Conservation (phyloP, 2,329 filamentous ascomycete species). For the Aspergillus chevalieri region DNA sequence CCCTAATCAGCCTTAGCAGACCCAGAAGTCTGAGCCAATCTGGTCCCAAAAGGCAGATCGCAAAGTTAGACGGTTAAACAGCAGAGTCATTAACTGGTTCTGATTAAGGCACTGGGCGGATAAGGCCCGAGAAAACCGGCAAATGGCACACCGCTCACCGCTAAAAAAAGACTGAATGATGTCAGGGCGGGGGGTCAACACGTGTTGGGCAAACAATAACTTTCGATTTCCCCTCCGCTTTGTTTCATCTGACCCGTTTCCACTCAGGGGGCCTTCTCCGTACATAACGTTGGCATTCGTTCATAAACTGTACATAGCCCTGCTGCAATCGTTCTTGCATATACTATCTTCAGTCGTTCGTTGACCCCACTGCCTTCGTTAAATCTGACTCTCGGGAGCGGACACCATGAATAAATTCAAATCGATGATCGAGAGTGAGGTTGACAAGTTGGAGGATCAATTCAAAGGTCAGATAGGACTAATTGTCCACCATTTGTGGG, state of each 20-base stretch:
- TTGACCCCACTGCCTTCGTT: background rate
- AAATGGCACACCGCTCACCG: background rate
- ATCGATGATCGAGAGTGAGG: conserved; percentile 14
- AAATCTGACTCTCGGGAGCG: background rate
- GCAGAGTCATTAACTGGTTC: too few relatives aligned
- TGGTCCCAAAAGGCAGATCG: background rate
- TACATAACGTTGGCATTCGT: background rate
- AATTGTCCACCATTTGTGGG: background rate
- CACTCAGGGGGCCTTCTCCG: background rate
- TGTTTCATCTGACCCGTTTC: background rate
- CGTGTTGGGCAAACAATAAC: background rate
- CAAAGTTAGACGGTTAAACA: too few relatives aligned
- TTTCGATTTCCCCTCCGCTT: background rate
- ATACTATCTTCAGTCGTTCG: background rate
- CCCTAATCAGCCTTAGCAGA: background rate
- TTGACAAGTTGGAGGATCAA: conserved; percentile 19
- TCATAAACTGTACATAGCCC: too few relatives aligned
- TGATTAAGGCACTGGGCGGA: too few relatives aligned
- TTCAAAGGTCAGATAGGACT: conserved; percentile 18
- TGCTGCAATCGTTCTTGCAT: too few relatives aligned
- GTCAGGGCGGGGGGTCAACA: background rate
- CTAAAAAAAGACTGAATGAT: background rate
- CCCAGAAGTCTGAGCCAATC: background rate
- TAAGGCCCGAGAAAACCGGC: too few relatives aligned
- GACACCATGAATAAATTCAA: conserved; percentile 21